phyloP scores from a whole-genome alignment of 495 filamentous ascomycete species.

The Hypoxylon subgilvum region DNA sequence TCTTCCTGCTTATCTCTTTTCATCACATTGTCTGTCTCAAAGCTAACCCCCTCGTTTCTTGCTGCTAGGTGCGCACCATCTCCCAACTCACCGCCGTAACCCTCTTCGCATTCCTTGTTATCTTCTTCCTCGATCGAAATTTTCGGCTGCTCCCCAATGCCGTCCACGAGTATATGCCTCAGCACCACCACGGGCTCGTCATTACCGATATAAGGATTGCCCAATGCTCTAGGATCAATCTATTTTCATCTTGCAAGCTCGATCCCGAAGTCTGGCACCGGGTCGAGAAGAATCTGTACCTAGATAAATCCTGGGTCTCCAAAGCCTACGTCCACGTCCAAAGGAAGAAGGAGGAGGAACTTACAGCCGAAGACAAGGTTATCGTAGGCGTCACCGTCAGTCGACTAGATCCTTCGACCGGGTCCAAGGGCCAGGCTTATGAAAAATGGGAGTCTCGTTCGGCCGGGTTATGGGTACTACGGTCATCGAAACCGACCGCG shows the following conservation, averaged over 20 bases:
- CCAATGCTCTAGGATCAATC: conserved; percentile 74
- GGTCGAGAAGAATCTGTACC: conserved; percentile 90
- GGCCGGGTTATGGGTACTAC: conserved; percentile 85
- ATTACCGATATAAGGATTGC: conserved; percentile 90
- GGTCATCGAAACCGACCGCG: conserved; percentile 74
- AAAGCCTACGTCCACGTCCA: conserved; percentile 85
- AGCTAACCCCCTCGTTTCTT: conserved; percentile 34
- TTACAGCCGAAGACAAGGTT: conserved; percentile 74
- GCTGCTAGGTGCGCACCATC: conserved; percentile 74
- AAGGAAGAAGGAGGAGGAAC: conserved; percentile 87
- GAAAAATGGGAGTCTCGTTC: conserved; percentile 82
- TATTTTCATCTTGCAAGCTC: conserved; percentile 79
- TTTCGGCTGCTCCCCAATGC: conserved; percentile 81
- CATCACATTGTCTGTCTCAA: background rate
- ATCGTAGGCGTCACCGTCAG: conserved; percentile 84
- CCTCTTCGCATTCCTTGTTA: conserved; percentile 67
- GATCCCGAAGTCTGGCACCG: conserved; percentile 79
- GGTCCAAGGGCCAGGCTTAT: conserved; percentile 60
- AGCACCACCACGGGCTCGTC: conserved; percentile 78
- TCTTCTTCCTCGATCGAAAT: conserved; percentile 80
- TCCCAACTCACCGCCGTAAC: conserved; percentile 76
- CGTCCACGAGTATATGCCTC: conserved; percentile 80
- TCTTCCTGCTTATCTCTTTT: conserved; percentile 1
- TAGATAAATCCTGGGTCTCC: conserved; percentile 72
- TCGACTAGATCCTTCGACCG: conserved; percentile 69